Evolutionary conservation across 164 flowering plant genomes (phyloP), one percentile per base, ranked within the genome.

Genomic region (Litsea cubeba): DNA sequence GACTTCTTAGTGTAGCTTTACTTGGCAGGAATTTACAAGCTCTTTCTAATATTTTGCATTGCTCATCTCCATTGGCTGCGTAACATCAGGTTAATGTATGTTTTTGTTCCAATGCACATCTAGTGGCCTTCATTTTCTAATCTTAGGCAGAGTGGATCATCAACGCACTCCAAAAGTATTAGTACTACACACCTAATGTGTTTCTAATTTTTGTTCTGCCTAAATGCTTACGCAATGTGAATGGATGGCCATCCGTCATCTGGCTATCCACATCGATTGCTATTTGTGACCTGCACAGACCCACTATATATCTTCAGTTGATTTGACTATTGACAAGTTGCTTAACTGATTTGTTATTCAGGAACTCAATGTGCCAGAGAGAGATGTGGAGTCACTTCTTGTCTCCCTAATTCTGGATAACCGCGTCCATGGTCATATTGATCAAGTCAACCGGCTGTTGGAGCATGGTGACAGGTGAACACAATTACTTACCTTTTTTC

Each of bases 291-390:
- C 26, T 20, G 8, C 65, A n/a, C 26, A 35, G 46, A 7, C 24
- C 24, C 24, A 40, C 1, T 49, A 5, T 69, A 5, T 5, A 5
- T n/a, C 26, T 22, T 11, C 20, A 23, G 22, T 22, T 32, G 28
- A 50, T 15, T 14, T 17, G 20, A 14, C 60, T 18, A 17, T 54
- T 18, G 17, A 14, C 60, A 54, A 54, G 60, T 76, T 62, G 32
- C 76, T 70, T 14, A 65, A 20, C 71, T 57, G 10, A 40, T 71
- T 73, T 73, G 20, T 17, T 14, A 26, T 82, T 15, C 84, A 93
- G 98, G 99, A 93, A 81, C 97, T 95, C 62, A 95, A 95, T 77
- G 99, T 95, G 82, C 97, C 99, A 12, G 99, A 93, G 80, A 85
- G 83, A 72, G 99, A 95, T 79, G 99, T 95, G 5, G 97, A 93